Conservation (phyloP, 306 rosid genomes). For the Mimosa pudica region DNA sequence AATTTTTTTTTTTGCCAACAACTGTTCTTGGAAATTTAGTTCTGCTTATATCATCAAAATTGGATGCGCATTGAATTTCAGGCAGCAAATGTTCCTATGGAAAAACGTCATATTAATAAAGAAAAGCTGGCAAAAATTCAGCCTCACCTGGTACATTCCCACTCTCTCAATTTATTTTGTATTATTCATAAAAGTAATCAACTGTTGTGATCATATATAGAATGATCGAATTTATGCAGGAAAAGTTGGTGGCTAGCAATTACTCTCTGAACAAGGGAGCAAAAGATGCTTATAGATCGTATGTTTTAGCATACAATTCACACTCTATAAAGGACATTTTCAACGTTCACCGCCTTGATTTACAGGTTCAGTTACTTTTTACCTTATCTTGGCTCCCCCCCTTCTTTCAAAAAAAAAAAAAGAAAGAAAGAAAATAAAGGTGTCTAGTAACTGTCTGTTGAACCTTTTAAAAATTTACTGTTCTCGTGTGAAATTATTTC, state of each 20-base stretch:
- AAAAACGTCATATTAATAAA: slow-evolving; percentile 58
- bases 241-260: slow-evolving; percentile 68
- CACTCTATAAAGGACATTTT: slow-evolving; percentile 95
- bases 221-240: slow-evolving; percentile 56
- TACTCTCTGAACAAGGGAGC: slow-evolving; percentile 77
- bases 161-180: background rate
- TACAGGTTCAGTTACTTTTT: slow-evolving; percentile 56
- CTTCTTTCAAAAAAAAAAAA: too few relatives aligned
- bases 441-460: slow-evolving; percentile 17
- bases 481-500: background rate
- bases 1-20: too few relatives aligned
- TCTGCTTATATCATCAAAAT: slow-evolving; percentile 18
- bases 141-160: slow-evolving; percentile 69
- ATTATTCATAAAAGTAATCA: background rate
- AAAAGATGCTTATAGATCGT: slow-evolving; percentile 89
- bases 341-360: slow-evolving; percentile 83
- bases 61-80: slow-evolving; percentile 36
- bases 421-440: background rate
- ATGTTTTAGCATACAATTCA: slow-evolving; percentile 78
- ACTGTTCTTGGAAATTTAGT: background rate
- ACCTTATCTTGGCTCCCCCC: background rate
- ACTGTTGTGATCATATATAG: slow-evolving; percentile 5
- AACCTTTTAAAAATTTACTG: background rate
- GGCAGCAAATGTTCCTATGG: slow-evolving; percentile 91
- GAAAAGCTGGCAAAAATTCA: slow-evolving; percentile 84